Evolutionary conservation across 108 stramenopile species (phyloP), one percentile per base, ranked within the genome.

Genomic region (Poteriospumella lacustris): DNA sequence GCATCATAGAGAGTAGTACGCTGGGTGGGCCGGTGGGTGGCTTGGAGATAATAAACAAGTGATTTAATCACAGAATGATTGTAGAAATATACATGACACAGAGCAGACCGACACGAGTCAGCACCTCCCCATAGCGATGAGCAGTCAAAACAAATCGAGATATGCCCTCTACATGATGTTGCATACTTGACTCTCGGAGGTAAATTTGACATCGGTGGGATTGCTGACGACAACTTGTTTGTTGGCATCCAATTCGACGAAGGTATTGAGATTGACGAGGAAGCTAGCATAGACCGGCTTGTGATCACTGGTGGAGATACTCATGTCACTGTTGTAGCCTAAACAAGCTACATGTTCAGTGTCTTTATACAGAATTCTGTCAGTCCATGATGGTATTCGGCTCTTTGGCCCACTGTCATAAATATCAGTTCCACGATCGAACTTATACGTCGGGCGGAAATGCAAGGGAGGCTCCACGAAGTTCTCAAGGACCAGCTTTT

Each of bases 361-460:
- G 28, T 0, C 36, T 12, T 0, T 42, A 68, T 67, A 75, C 44
- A 87, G 44, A 0, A 87, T 44, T 0, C 86, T 41, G 69, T 87
- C 86, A 2, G 86, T 87, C 86, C 86, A 87, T 9, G 75, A 44
- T 0, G 84, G 86, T 0, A 87, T 59, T 26, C 86, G 68, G 64
- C 47, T 67, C 76, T 87, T 90, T 5, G 81, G 83, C 19, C 82
- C 78, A 24, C 78, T 67, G 68, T 87, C 86, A 75, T 87, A 87
- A n/a, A 12, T 47, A 78, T 84, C 77, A 31, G 34, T 78, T 56
- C 59, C 79, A 76, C 84, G 79, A 56, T 87, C 87, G 62, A 86
- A 84, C 73, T 88, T 88, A 77, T 86, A 89, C 12, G 88, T 89
- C 31, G 89, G 89, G 9, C 59, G 29, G 67, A 89, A 89, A 24